Evolutionary conservation across 441 rosid species (phyloP), one percentile per base, ranked within the genome.

Genomic region (Breynia disticha): DNA sequence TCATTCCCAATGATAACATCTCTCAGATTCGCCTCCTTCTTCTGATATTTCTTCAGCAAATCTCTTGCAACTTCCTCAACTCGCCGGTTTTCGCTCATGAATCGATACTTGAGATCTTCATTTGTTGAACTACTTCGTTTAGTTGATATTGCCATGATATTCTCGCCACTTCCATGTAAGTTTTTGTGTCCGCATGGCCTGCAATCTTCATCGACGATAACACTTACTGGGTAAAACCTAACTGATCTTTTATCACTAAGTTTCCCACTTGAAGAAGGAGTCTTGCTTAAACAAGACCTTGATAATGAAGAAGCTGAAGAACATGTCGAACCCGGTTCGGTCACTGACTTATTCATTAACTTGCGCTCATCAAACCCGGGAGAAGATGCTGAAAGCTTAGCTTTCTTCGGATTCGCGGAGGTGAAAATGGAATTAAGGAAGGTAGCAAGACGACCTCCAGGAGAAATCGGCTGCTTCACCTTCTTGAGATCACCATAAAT

Each of bases 271-370:
- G 89, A 75, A 6, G 84, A 76, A 0, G 93, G 77, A 45, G 69
- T 66, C 61, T 80, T 82, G 78, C 87, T 88, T 52, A 93, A 59
- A 70, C 95, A 86, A 11, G 97, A 88, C 50, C 91, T 77, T 0
- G 98, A 86, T 61, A 81, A 86, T 6, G 98, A 91, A 43, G 97
- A 80, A 56, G 88, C 81, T 16, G 98, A 77, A 48, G 95, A 84
- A 58, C 90, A 88, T 0, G 77, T 69, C 0, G 95, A 80, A 20
- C 63, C 72, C 10, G 76, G 78, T 37, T 67, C 83, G 0, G 86
- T 76, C 13, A 16, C 16, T 42, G 19, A 18, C 43, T 18, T 12
- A 20, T 52, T 38, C 44, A 56, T 69, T 5, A 64, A 35, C 42
- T 76, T 71, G 50, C 68, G 61, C 39, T 50, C 76, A 1, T 79